Base-by-base conservation (phyloP, 805 yeast species). In the Kazachstania kunashirensis region DNA sequence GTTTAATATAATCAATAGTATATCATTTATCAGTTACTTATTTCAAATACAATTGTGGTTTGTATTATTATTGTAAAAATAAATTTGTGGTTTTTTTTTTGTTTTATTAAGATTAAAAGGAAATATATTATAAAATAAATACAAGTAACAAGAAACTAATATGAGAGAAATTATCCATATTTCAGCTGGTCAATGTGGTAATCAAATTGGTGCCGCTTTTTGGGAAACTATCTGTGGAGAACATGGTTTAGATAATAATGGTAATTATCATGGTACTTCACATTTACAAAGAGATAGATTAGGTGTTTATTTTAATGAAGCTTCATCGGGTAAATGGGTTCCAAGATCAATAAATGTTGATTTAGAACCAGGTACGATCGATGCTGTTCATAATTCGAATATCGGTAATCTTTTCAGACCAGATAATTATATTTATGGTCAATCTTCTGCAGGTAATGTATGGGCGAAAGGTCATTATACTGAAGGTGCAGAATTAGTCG, bases 141-240 rank as follows among this genome's bases (percentile, higher is more conserved):
- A n/a, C n/a, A n/a, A n/a, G n/a, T n/a, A n/a, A n/a, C 9, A 26
- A 6, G 14, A 26, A 27, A 17, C 19, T 7, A 31, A n/a, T 8
- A 51, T 51, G 56, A 48, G 56, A 44, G 50, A 62, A 79, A 92
- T 48, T 31, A 84, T 88, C 64, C 96, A 88, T 66, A 75, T 88
- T 64, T 88, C 96, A 41, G 81, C 95, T 40, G 97, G 97, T 65
- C 97, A 88, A 71, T 86, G 96, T 77, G 96, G 96, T 77, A 88
- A 88, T 75, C 97, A 88, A 69, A 85, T 88, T 51, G 94, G 94
- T 68, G 88, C 94, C 47, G 94, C 94, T 42, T 84, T 84, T 58
- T 84, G 94, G 94, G 88, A 84, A 66, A 83, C 89, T 31, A 83
- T 83, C 52, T 83, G 92, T 67, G 84, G 83, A 42, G 94, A 83